Evolutionary conservation across 306 rosid species (phyloP).

Genomic region (Trichosanthes cucumerina): DNA sequence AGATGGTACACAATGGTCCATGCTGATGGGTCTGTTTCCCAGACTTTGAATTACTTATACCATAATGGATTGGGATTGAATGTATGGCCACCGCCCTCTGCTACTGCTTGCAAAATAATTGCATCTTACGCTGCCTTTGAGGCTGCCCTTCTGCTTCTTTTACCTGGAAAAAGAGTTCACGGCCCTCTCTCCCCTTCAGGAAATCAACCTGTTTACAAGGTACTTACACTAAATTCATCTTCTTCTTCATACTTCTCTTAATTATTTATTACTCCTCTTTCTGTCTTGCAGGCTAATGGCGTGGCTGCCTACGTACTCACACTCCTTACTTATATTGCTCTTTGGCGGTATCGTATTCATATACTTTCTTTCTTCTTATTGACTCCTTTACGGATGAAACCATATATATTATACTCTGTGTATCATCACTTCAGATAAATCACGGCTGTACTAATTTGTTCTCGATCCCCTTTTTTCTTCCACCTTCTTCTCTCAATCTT

Average conservation of each 20-base stretch:
- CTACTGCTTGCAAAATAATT: constrained; percentile 48
- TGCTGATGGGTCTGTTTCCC: constrained; percentile 63
- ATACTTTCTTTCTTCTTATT: constrained; percentile 22
- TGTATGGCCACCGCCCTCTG: constrained; percentile 75
- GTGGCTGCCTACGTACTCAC: constrained; percentile 65
- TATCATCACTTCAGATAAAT: neutral
- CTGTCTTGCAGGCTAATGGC: constrained; percentile 68
- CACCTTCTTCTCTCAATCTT: neutral
- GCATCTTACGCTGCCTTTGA: constrained; percentile 57
- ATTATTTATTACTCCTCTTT: neutral
- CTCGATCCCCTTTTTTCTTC: neutral
- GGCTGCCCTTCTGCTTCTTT: constrained; percentile 79
- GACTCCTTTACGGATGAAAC: neutral
- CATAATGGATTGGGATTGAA: constrained; percentile 25
- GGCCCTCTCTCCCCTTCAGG: constrained; percentile 91
- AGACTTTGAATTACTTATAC: constrained; percentile 35
- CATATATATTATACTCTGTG: neutral
- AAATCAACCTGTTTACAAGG: constrained; percentile 85
- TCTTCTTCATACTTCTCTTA: neutral
- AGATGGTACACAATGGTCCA: constrained; percentile 95
- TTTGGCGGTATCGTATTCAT: constrained; percentile 58
- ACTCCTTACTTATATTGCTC: constrained; percentile 50
- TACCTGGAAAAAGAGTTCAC: constrained; percentile 61
- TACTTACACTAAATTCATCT: neutral
- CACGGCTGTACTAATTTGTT: neutral